Base-by-base conservation (phyloP, 2,329 filamentous ascomycete species). In the Calonectria naviculata region DNA sequence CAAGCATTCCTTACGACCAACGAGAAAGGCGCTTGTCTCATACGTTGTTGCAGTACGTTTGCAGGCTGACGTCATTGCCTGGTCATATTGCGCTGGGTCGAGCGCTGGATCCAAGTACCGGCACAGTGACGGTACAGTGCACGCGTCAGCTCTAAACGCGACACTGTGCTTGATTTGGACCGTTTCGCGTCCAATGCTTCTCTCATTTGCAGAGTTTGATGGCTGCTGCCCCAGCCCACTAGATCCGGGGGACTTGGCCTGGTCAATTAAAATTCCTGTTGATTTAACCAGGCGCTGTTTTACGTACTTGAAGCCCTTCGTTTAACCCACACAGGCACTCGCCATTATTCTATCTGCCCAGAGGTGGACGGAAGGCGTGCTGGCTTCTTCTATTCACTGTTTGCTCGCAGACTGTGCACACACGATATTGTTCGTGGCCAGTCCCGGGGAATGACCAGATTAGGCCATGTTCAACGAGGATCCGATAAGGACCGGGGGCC, bases 21-120 rank as follows among this genome's bases (percentile, higher is more conserved):
- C 34, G 47, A 67, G 52, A 44, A 68, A 47, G 44, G 62, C 52
- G 71, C 67, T 65, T 71, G 65, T 72, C 71, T 70, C 65, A 70
- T 64, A 60, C 31, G 56, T 71, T 44, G 62, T 41, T 71, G 65
- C 54, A 66, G 64, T 63, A 29, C 56, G 58, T 60, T 73, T 70
- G 49, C 36, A 44, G 63, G 56, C 42, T 78, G 76, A 78, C 76
- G 76, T 78, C 76, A 78, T 78, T 60, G 34, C 24, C 52, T 63
- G 65, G 71, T 78, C 76, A 78, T 78, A 73, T 75, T 77, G 71
- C 74, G 71, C 71, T 69, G 47, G 36, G 47, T 61, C 64, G 62
- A 70, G 60, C 67, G 34, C 42, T 58, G 36, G 17, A n/a, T 65
- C 47, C 61, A 65, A 72, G 73, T 76, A 70, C 71, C 66, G 64